Evolutionary conservation across 2,329 filamentous ascomycete species (phyloP).

Genomic region (Epichloe aotearoae): DNA sequence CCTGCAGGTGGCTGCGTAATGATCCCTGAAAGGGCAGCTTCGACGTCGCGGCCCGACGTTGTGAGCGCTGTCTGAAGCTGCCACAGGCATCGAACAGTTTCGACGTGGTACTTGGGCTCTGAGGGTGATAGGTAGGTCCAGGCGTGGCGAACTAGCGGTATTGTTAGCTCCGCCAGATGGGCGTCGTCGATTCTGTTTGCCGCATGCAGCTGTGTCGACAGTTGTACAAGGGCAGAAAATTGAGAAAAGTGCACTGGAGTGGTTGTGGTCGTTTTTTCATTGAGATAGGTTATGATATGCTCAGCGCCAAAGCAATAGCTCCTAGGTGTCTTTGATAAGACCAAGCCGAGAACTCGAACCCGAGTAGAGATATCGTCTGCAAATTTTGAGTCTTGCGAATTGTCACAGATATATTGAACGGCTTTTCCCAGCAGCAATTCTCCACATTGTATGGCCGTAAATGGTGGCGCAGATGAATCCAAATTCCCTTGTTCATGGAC

Average conservation of each 20-base stretch:
- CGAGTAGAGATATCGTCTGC: conserved; percentile 40
- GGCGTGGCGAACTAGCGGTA: conserved; percentile 54
- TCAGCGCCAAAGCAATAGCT: conserved; percentile 30
- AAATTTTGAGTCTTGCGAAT: conserved; percentile 27
- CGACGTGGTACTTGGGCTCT: conserved; percentile 86
- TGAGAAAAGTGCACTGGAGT: conserved; percentile 34
- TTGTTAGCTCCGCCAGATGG: conserved; percentile 50
- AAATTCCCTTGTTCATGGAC: conserved; percentile 56
- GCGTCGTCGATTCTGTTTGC: conserved; percentile 35
- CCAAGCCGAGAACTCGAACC: conserved; percentile 44
- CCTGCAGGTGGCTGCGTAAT: conserved; percentile 29
- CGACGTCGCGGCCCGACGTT: conserved; percentile 56
- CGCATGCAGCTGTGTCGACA: conserved; percentile 43
- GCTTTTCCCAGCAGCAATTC: conserved; percentile 51
- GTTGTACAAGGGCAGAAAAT: conserved; percentile 45
- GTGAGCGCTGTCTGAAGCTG: conserved; percentile 64
- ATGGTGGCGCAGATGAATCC: conserved; percentile 47
- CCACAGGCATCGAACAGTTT: conserved; percentile 78
- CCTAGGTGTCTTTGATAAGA: conserved; percentile 39
- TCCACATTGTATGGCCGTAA: conserved; percentile 40
- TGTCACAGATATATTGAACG: conserved; percentile 35
- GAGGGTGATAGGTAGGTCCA: conserved; percentile 75
- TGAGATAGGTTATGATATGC: conserved; percentile 36
- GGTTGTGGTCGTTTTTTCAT: conserved; percentile 28
- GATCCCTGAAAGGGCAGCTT: conserved; percentile 60